Evolutionary conservation across 768 basidiomycete genomes (phyloP).

Genomic region (Grammothele lineata): DNA sequence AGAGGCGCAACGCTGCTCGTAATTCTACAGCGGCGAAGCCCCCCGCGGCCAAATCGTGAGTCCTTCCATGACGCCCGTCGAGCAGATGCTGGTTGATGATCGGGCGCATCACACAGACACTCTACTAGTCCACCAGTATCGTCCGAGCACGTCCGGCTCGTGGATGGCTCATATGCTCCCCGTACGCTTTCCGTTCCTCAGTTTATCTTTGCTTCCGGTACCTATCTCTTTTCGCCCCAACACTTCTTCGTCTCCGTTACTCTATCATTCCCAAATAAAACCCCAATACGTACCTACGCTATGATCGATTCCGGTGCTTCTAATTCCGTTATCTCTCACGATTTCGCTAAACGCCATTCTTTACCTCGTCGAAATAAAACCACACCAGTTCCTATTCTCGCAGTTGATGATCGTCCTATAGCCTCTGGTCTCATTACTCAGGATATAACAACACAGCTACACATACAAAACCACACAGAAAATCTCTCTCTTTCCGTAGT

Average conservation of each 20-base stretch:
- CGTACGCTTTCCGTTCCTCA: background rate
- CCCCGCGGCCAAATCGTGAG: no score
- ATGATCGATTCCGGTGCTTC: conserved; percentile 34
- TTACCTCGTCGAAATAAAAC: conserved; percentile 25
- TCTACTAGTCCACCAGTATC: no score
- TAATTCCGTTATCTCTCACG: conserved; percentile 31
- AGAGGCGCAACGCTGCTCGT: background rate
- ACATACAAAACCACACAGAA: conserved; percentile 25
- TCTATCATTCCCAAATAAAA: conserved; percentile 26
- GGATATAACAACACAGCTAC: conserved; percentile 26
- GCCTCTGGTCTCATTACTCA: conserved; percentile 35
- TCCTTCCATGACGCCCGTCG: no score
- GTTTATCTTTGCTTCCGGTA: conserved; percentile 3
- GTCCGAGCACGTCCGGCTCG: no score
- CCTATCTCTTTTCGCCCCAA: conserved; percentile 1
- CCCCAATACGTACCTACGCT: conserved; percentile 29
- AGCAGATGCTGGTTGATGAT: no score
- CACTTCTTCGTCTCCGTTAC: conserved; percentile 20
- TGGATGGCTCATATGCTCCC: background rate
- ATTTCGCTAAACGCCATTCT: conserved; percentile 27
- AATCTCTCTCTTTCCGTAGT: conserved; percentile 26
- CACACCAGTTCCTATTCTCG: conserved; percentile 30
- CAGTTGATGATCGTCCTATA: conserved; percentile 34
- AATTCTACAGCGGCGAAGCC: conserved; percentile 9
- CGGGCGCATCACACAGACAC: no score